Evolutionary conservation across 345 rosid species (phyloP).

Genomic region (Gynandropsis gynandra): DNA sequence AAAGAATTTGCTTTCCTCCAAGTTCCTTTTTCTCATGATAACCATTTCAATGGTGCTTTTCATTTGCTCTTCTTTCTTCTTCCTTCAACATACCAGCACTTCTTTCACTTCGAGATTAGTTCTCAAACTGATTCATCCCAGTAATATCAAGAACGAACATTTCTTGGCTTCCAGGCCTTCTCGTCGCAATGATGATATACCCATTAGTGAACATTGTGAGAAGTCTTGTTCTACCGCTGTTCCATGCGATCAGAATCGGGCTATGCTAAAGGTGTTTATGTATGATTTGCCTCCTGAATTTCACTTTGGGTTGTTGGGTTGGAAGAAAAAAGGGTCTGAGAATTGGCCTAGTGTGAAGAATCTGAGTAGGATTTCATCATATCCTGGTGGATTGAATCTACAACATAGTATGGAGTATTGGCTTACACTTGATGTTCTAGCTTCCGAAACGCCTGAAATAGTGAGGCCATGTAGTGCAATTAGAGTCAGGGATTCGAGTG

Average conservation of each 20-base stretch:
- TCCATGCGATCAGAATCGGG: neutral
- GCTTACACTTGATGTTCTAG: conserved; percentile 81
- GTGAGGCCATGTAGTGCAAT: conserved; percentile 46
- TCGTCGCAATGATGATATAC: conserved; percentile 20
- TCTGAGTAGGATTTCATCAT: conserved; percentile 37
- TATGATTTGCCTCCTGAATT: conserved; percentile 63
- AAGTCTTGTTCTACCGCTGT: neutral
- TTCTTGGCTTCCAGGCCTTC: no score
- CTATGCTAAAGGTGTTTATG: neutral
- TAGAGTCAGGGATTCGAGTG: conserved; percentile 52
- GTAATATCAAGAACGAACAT: conserved; percentile 35
- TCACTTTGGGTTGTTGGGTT: conserved; percentile 81
- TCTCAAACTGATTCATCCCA: conserved; percentile 53
- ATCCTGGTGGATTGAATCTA: conserved; percentile 78
- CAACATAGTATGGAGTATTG: conserved; percentile 96
- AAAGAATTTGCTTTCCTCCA: conserved; percentile 44
- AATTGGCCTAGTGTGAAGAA: conserved; percentile 60
- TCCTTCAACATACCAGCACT: conserved; percentile 47
- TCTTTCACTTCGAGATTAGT: conserved; percentile 48
- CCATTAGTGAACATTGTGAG: conserved; percentile 12
- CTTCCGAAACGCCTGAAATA: conserved; percentile 40
- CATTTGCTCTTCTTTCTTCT: conserved; percentile 49
- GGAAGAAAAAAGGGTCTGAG: conserved; percentile 48
- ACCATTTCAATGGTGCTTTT: conserved; percentile 45
- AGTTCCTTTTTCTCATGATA: conserved; percentile 49